These are phyloP conservation scores for Thyridium curvatum DNA, from an alignment of 2,329 filamentous ascomycete species.

Conservation along the genomic window DNA sequence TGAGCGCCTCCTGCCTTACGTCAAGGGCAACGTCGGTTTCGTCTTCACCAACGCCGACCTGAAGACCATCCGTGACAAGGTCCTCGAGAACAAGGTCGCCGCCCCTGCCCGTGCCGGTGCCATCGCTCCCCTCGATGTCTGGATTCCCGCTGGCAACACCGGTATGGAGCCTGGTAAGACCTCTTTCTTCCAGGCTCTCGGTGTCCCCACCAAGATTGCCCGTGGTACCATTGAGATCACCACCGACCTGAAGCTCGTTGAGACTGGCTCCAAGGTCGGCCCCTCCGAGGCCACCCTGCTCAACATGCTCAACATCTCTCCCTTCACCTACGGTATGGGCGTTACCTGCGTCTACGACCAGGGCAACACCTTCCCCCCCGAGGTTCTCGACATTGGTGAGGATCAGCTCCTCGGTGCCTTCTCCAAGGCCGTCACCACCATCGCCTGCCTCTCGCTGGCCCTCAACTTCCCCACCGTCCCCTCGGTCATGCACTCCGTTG, in stretches of 20 bases:
- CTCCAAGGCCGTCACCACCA: conserved; percentile 73
- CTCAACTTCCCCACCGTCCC: conserved; percentile 93
- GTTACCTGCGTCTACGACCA: conserved; percentile 95
- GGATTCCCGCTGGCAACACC: conserved; percentile 95
- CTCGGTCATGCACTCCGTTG: conserved; percentile 89
- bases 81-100: conserved; percentile 94
- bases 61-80: conserved; percentile 88
- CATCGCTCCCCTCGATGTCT: conserved; percentile 88
- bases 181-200: conserved; percentile 99
- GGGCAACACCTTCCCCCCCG: conserved; percentile 83
- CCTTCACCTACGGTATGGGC: conserved; percentile 99
- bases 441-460: conserved; percentile 87
- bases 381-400: conserved; percentile 90
- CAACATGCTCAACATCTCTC: conserved; percentile 99
- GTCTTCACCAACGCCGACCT: conserved; percentile 99
- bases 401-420: conserved; percentile 86
- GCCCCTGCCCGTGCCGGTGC: conserved; percentile 98
- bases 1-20: conserved; percentile 91
- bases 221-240: conserved; percentile 99
- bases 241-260: conserved; percentile 93
- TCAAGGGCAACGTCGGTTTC: conserved; percentile 98
- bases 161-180: conserved; percentile 99
- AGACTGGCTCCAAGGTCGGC: conserved; percentile 89
- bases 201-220: conserved; percentile 99
- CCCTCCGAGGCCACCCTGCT: conserved; percentile 97